Evolutionary conservation across 805 yeast species (phyloP).

Genomic region (Sugiyamaella marilandica): DNA sequence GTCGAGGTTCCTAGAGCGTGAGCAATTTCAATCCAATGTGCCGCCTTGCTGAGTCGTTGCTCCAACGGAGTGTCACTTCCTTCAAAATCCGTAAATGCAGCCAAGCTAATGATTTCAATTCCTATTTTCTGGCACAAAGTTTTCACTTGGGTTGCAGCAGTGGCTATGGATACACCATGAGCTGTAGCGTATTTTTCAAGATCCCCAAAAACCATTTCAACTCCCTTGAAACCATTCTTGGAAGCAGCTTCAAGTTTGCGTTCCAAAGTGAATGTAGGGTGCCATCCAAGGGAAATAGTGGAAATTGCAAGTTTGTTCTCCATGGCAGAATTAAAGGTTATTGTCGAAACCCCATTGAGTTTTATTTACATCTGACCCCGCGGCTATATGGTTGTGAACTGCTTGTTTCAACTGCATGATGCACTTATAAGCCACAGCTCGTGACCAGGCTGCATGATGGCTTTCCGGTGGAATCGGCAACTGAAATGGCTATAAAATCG

Average conservation of each 20-base stretch:
- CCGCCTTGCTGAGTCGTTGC: slow-evolving; percentile 6
- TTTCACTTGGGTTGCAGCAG: slow-evolving; percentile 5
- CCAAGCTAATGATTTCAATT: background rate
- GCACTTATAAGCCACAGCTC: no score
- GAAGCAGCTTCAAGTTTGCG: slow-evolving; percentile 7
- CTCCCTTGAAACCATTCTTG: slow-evolving; percentile 20
- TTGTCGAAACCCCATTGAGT: no score
- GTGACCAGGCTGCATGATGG: no score
- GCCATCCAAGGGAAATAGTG: slow-evolving; percentile 9
- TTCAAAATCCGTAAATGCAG: slow-evolving; percentile 6
- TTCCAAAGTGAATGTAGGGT: slow-evolving; percentile 7
- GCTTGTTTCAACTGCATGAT: no score
- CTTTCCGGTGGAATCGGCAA: no score
- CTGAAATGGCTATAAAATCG: no score
- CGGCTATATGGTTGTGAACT: no score
- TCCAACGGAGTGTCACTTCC: slow-evolving; percentile 3
- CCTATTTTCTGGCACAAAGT: background rate
- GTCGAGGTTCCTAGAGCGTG: slow-evolving; percentile 8
- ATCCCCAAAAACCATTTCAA: slow-evolving; percentile 21
- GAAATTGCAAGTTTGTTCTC: slow-evolving; percentile 3
- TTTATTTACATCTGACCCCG: no score
- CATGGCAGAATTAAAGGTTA: no score
- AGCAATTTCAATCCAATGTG: slow-evolving; percentile 13
- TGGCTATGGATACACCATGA: background rate
- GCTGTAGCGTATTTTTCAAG: slow-evolving; percentile 5